A percentile compares a stretch with the other conserved stretches of the same genome.
phyloP scores from a whole-genome alignment of 192 early-diverging fungal genomes.

The Allomyces arbusculus region DNA sequence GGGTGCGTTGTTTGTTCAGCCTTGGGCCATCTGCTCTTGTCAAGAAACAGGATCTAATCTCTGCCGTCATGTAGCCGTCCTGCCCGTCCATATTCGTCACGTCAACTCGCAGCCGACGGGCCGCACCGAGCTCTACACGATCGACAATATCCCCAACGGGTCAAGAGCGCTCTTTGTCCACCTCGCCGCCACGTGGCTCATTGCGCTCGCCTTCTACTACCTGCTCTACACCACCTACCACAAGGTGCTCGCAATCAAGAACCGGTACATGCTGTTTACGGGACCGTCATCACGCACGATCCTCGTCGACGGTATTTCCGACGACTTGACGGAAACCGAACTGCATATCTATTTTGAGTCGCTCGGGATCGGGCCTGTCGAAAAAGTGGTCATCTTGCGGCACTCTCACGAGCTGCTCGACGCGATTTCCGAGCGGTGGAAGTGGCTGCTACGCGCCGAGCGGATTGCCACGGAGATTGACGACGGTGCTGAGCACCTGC shows the following conservation, averaged over 20 bases:
- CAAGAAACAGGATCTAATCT: too few species aligned
- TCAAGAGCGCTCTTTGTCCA: not conserved
- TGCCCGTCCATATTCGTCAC: not conserved
- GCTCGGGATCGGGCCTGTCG: conserved; percentile 30
- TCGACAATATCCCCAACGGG: not conserved
- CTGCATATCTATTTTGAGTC: conserved; percentile 28
- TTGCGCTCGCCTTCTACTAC: not conserved
- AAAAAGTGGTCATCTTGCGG: conserved; percentile 2
- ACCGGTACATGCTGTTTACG: not conserved
- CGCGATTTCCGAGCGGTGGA: not conserved
- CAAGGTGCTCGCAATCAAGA: not conserved
- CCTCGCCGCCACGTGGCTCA: not conserved
- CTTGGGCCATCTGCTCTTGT: too few species aligned
- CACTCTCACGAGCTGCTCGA: not conserved
- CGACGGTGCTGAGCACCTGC: too few species aligned
- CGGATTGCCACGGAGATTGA: not conserved
- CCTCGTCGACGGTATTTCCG: conserved; percentile 28
- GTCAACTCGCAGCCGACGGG: not conserved
- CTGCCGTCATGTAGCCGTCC: not conserved
- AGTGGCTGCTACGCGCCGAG: not conserved
- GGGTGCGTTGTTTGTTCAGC: too few species aligned
- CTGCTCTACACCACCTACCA: not conserved
- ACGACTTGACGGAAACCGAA: conserved; percentile 20
- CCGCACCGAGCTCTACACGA: not conserved
- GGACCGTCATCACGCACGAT: conserved; percentile 17